Evolutionary conservation across 1,139 yeast genomes (phyloP), one percentile per base, ranked within the genome.

Genomic region (Debaryomycetaceae sp.): DNA sequence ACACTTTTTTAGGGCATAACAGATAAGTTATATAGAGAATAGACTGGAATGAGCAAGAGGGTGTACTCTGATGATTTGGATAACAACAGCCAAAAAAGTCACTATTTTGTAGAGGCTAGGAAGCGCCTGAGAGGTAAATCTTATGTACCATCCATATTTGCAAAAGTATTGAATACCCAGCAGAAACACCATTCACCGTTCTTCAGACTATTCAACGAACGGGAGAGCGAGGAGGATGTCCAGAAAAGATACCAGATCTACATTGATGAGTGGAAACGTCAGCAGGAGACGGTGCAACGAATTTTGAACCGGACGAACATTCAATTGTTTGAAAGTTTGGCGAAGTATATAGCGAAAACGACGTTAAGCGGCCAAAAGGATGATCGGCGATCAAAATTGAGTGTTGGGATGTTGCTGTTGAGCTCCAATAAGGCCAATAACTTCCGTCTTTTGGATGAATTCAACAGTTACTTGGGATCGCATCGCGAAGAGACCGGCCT

Each of bases 351-450:
- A 17, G 45, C 43, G 18, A 38, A 46, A 24, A 14, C 19, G 29
- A 9, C 35, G 3, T 43, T 53, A 2, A 19, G 40, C 11, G 36
- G 45, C 19, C 18, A 33, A 7, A n/a, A 30, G 14, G 16, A 33
- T 26, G 16, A 28, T 17, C 4, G 30, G 13, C 16, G 34, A 16
- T 9, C 45, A 45, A 65, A 65, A 41, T 47, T 77, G 6, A 63
- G 64, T 3, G 63, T 75, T 2, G 79, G 74, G 1, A 62, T 78
- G 40, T 55, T 81, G 5, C 71, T 70, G 43, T 63, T 81, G 39
- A 78, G 82, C 13, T 68, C 85, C 13, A 79, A 79, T 50, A 71
- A 75, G 6, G 76, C 84, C n/a, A 77, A 79, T 43, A 80, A 79
- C 49, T 56, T 69, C 11, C 59, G 77, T 24, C 69, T 79, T 16